These are phyloP conservation scores for Pseudozyma sp. DNA, from an alignment of 1,284 basidiomycete species.

Conservation along the genomic window DNA sequence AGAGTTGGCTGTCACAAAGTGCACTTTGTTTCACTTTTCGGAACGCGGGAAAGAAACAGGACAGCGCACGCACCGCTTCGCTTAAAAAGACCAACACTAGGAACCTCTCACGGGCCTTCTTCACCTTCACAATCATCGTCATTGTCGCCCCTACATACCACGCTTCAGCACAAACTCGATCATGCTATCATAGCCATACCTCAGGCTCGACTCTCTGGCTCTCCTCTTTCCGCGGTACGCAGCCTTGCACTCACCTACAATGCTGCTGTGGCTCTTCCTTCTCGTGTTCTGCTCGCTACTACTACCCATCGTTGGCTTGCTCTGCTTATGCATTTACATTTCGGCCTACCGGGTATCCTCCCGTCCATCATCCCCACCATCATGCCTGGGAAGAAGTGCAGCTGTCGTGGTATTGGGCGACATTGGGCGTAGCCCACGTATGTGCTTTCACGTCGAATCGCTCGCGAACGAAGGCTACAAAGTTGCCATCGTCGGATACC, in stretches of 20 bases:
- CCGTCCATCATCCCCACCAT: slow-evolving; percentile 2
- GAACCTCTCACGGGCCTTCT: background rate
- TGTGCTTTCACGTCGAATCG: slow-evolving; percentile 98
- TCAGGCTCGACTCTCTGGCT: background rate
- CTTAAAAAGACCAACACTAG: slow-evolving; percentile 19
- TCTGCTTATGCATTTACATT: slow-evolving; percentile 57
- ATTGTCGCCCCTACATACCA: background rate
- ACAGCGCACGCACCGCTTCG: too few species aligned
- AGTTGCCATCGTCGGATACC: slow-evolving; percentile 86
- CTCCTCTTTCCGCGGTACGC: background rate
- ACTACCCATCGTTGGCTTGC: slow-evolving; percentile 30
- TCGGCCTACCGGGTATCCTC: slow-evolving; percentile 43
- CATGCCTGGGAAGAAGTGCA: slow-evolving; percentile 70
- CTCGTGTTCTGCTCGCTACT: slow-evolving; percentile 38
- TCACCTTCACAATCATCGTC: background rate
- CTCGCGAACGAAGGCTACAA: slow-evolving; percentile 84
- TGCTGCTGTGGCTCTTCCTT: slow-evolving; percentile 44
- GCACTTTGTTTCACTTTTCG: background rate
- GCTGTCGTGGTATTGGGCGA: slow-evolving; percentile 94
- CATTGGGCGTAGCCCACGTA: slow-evolving; percentile 92
- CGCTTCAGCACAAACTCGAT: background rate
- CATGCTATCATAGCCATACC: background rate
- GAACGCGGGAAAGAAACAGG: too few species aligned
- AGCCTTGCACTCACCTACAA: background rate
- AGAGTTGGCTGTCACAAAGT: slow-evolving; percentile 3